A percentile compares a stretch with the other conserved stretches of the same genome.
phyloP scores from a whole-genome alignment of 2,329 filamentous ascomycete species.

The Fusarium illudens region DNA sequence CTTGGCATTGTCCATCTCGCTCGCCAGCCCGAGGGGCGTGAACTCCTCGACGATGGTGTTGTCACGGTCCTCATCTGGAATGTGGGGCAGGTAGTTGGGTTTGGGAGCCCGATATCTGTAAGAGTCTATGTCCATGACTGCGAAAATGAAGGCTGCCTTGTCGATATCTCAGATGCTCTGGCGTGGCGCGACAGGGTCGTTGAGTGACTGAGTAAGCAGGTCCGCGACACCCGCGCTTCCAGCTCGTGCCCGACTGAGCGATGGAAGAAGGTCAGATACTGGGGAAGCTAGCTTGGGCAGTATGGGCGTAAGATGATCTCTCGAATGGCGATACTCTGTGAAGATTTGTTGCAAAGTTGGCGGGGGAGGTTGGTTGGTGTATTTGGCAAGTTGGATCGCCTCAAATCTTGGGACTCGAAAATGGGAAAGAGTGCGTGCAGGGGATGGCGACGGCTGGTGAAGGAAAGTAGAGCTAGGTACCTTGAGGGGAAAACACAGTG shows the following conservation, averaged over 20 bases:
- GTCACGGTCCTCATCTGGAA: constrained; percentile 60
- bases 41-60: constrained; percentile 62
- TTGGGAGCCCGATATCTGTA: constrained; percentile 65
- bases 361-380: constrained; percentile 26
- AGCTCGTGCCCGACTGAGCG: neutral
- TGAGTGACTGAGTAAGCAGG: constrained; percentile 20
- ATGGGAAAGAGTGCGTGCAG: constrained; percentile 26
- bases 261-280: neutral
- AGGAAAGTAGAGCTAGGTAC: constrained; percentile 7
- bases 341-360: neutral
- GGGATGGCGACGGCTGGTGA: constrained; percentile 16
- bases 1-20: constrained; percentile 63
- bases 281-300: neutral
- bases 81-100: constrained; percentile 68
- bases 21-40: constrained; percentile 59
- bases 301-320: neutral
- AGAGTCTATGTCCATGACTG: constrained; percentile 52
- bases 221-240: neutral
- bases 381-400: constrained; percentile 26
- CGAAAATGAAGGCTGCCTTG: constrained; percentile 1
- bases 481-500: neutral
- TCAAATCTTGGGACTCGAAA: constrained; percentile 25
- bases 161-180: constrained; percentile 1
- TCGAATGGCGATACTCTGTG: neutral
- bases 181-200: constrained; percentile 9